Evolutionary conservation across 495 filamentous ascomycete genomes (phyloP).

Genomic region (Daldinia bambusicola): DNA sequence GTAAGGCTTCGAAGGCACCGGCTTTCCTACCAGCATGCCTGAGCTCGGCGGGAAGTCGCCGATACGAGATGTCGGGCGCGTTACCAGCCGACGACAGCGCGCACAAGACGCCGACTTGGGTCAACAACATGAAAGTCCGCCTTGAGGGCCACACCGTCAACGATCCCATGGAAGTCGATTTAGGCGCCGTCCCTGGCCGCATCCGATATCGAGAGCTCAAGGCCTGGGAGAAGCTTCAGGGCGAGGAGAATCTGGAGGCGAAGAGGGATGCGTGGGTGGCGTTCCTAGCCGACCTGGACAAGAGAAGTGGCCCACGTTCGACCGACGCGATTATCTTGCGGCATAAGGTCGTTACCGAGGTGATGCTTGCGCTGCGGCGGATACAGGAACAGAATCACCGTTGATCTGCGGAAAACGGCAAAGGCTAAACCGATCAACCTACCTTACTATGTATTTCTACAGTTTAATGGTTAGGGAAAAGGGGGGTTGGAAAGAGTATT

Average conservation of each 20-base stretch:
- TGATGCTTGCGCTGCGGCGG: constrained; percentile 12
- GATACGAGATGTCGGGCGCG: constrained; percentile 22
- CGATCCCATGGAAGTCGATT: neutral
- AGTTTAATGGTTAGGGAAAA: neutral
- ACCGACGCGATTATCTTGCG: constrained; percentile 9
- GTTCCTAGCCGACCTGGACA: constrained; percentile 17
- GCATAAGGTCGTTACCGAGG: constrained; percentile 20
- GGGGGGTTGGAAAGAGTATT: neutral
- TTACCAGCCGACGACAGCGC: neutral
- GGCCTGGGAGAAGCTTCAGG: neutral
- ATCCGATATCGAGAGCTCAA: constrained; percentile 20
- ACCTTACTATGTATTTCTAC: neutral
- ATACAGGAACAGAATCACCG: neutral
- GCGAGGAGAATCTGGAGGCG: neutral
- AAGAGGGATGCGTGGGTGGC: constrained; percentile 8
- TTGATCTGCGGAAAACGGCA: neutral
- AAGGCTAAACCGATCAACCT: neutral
- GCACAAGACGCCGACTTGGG: neutral
- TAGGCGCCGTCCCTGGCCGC: neutral
- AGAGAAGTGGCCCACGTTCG: neutral
- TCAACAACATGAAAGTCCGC: neutral
- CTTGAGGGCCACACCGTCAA: neutral
- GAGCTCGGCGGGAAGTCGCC: neutral
- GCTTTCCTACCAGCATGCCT: neutral
- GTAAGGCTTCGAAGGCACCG: neutral